Evolutionary conservation across 1,284 basidiomycete genomes (phyloP).

Genomic region (Marasmius oreades): DNA sequence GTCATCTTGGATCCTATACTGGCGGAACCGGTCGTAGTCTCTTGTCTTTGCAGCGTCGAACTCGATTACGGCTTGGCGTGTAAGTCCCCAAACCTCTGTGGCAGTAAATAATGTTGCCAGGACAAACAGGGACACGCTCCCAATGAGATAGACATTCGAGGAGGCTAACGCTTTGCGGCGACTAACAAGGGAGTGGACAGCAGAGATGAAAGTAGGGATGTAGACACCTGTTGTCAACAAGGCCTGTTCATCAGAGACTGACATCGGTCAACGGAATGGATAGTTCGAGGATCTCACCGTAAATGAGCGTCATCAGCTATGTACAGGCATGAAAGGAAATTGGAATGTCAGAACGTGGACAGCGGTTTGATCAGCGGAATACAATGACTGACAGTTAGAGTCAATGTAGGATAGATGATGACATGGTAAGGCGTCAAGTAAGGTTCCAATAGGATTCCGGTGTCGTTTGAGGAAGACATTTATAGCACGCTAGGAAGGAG

Average conservation of each 20-base stretch:
- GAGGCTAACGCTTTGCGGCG: background rate
- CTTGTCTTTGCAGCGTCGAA: background rate
- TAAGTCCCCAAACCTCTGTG: background rate
- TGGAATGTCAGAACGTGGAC: background rate
- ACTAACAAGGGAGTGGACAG: background rate
- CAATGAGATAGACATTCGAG: background rate
- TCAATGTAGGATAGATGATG: background rate
- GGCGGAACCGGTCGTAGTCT: background rate
- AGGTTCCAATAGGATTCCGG: background rate
- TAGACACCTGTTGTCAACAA: background rate
- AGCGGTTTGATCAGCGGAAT: background rate
- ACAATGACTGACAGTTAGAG: background rate
- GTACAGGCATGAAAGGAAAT: background rate
- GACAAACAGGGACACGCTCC: background rate
- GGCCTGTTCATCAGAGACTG: background rate
- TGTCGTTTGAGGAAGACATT: background rate
- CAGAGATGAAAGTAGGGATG: background rate
- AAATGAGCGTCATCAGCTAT: background rate
- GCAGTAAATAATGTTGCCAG: background rate
- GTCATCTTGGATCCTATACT: background rate
- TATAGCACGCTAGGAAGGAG: too few species aligned
- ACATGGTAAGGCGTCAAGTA: background rate
- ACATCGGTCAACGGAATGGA: background rate
- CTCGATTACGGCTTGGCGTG: background rate
- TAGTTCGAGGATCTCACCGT: background rate